Base-by-base conservation (phyloP, 805 yeast species). In the Suhomyces sp. region DNA sequence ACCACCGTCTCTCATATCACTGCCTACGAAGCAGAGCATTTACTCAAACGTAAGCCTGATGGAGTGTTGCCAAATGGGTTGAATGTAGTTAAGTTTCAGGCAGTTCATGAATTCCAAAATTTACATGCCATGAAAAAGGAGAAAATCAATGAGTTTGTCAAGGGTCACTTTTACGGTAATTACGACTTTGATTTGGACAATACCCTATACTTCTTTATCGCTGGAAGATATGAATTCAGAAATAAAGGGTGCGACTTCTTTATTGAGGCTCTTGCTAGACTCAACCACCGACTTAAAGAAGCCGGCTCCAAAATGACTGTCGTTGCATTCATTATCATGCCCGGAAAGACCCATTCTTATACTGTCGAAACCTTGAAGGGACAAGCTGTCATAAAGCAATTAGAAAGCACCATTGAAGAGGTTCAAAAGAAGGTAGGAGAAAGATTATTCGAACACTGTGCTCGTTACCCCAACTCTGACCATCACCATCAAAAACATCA, bases 311-410 rank as follows among this genome's bases (percentile, higher is more conserved):
- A 87, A 61, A 87, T 86, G 78, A 93, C 98, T 0, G 94, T 93
- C 19, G 97, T 93, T 43, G 98, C 98, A 9, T 93, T 93, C 66
- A 90, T 93, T 63, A 93, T 93, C 70, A 94, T 94, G 98, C 99
- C 99, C 2, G 98, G 97, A 15, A 83, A 85, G 48, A 92, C 96
- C 51, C 86, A 88, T 62, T 92, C 97, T 0, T 93, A 90, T 71
- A 94, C 98, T 2, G 96, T 91, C 29, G 98, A 93, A 67, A 94
- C 98, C 4, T 80, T 93, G 61, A 89, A 87, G 73, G 96, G 97
- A 44, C 99, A 94, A 72, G 97, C 98, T 1, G 97, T 92, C 44
- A 87, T 92, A 59, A 87, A 87, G 67, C 96, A 96, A 50, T 80
- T 93, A 61, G 97, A 92, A 66, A 84, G 80, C 61, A 87, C 97